Base-by-base conservation (phyloP, 495 filamentous ascomycete genomes). In the Umbilicaria muhlenbergii region DNA sequence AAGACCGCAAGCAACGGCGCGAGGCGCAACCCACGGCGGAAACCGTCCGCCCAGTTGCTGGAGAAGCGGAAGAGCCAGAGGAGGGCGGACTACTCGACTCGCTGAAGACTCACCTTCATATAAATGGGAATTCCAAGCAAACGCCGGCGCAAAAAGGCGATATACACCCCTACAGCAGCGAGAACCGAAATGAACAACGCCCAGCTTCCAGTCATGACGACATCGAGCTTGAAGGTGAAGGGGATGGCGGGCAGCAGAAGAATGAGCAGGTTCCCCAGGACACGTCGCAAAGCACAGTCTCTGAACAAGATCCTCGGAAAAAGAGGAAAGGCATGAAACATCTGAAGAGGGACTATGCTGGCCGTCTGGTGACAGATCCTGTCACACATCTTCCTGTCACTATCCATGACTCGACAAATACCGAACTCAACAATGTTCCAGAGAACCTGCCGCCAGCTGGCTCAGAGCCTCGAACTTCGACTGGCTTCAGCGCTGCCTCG, bases 311-410 rank as follows among this genome's bases (percentile, higher is more conserved):
- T 38, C 71, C 75, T 5, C 73, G 66, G 50, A 58, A 75, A 42
- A 73, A 73, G 50, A 61, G 77, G 18, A 79, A 80, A 57, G 55
- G 54, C 3, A 71, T 73, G 67, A 72, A 75, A 53, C 61, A 69
- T 32, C 64, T 69, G 44, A 70, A 75, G 45, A 64, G 73, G 41
- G 62, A 70, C 31, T 64, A 71, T 33, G 67, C 65, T 28, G 71
- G 71, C 13, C 65, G 78, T 12, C 63, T 78, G 51, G 79, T 83
- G n/a, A 83, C 77, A 5, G 79, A 83, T 57, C 79, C 79, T 0
- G 71, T 83, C 12, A 83, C 79, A 0, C 79, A 83, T 55, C 58
- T 83, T 1, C 77, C 77, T 5, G 62, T 81, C 16, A 57, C 55
- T 15, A 74, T 81, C 33, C 77, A 80, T 51, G 79, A 82, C 50